These are phyloP conservation scores for Vickermania ingenoplastis DNA, from an alignment of 208 protist genomes.

Conservation along the genomic window DNA sequence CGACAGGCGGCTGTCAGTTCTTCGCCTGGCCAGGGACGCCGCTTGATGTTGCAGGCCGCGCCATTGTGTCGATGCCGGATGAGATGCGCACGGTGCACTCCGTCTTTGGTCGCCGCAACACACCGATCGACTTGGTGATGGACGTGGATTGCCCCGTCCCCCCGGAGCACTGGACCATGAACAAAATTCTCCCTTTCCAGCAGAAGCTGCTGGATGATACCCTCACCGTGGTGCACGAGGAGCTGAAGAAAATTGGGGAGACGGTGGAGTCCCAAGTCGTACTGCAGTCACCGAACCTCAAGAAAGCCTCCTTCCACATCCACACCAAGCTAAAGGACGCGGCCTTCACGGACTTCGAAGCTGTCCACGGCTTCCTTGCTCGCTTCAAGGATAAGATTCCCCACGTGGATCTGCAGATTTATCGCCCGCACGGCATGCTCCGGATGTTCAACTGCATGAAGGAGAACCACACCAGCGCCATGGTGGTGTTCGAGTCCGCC, in stretches of 20 bases:
- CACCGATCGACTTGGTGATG: slow-evolving; percentile 73
- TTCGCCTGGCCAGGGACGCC: slow-evolving; percentile 82
- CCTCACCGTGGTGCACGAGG: slow-evolving; percentile 36
- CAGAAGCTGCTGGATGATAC: slow-evolving; percentile 62
- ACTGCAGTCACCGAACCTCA: slow-evolving; percentile 82
- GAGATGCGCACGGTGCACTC: slow-evolving; percentile 80
- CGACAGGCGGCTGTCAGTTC: slow-evolving; percentile 78
- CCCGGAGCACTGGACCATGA: slow-evolving; percentile 75
- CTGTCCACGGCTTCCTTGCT: slow-evolving; percentile 68
- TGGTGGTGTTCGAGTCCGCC: slow-evolving; percentile 58
- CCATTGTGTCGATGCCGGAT: slow-evolving; percentile 77
- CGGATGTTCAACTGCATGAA: slow-evolving; percentile 86
- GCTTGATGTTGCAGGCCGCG: slow-evolving; percentile 47
- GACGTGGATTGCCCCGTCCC: slow-evolving; percentile 85
- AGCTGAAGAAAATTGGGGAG: slow-evolving; percentile 71
- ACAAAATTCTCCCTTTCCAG: slow-evolving; percentile 59
- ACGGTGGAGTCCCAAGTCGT: slow-evolving; percentile 68
- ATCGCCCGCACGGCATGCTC: slow-evolving; percentile 76
- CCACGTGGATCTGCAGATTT: slow-evolving; percentile 74
- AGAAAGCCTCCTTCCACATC: slow-evolving; percentile 84
- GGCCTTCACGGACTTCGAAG: slow-evolving; percentile 75
- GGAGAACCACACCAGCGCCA: slow-evolving; percentile 84
- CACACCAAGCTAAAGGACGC: slow-evolving; percentile 80
- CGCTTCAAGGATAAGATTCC: slow-evolving; percentile 66
- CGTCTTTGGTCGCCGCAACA: slow-evolving; percentile 62